Base-by-base conservation (phyloP, 306 rosid genomes). In the Inga laurina region DNA sequence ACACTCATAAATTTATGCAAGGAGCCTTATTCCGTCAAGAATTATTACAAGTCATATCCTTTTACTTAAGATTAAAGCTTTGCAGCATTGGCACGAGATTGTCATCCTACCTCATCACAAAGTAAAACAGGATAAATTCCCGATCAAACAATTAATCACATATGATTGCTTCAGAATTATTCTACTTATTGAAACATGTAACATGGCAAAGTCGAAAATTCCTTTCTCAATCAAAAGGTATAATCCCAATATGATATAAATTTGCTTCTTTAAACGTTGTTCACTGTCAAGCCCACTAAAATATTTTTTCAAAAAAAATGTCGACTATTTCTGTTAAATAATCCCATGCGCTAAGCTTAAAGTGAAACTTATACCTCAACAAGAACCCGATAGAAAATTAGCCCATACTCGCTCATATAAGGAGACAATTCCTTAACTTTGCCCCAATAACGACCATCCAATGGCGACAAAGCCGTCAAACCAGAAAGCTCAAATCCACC, bases 391-490 rank as follows among this genome's bases (percentile, higher is more conserved):
- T 79, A 90, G 84, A 80, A 92, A 48, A 89, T 90, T 22, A 92
- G 85, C 15, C 89, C 97, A 76, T 86, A 90, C 73, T 92, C 97
- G 74, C 93, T 88, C 89, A 86, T 72, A 13, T 51, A 88, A 69
- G 89, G 94, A 83, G 90, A 83, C 83, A 92, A 81, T 65, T 92
- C 93, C 86, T 89, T 86, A 45, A 92, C 91, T 84, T 89, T 89
- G 37, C 79, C 79, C 90, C 94, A 84, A 74, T 90, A 92, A 22
- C 97, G 97, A 57, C 97, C 94, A 75, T 92, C 97, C 87, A 92
- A 84, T 3, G 97, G 97, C 21, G 97, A 92, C 78, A 92, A 44
- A 76, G 97, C 91, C 46, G 91, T 92, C 84, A 92, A 83, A 75
- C 65, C 75, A 52, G 93, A 92, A 48, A 86, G 84, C 79, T 86